Conservation (phyloP, 1,139 yeast species). For the Pichia sp. region DNA sequence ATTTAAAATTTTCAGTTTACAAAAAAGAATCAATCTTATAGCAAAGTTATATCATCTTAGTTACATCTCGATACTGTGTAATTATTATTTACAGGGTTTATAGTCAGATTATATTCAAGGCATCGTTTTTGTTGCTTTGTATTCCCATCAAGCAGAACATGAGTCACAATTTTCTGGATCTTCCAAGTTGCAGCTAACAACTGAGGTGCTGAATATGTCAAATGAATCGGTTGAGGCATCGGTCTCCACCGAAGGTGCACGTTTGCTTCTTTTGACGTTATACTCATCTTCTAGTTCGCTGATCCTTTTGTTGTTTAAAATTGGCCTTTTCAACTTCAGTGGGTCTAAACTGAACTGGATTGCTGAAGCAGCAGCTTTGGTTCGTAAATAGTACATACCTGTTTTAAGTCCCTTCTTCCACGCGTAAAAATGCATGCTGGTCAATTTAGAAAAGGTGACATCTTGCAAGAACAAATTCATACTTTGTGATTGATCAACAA, state of each 20-base stretch:
- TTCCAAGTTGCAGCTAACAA: slow-evolving; percentile 39
- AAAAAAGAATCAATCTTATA: too few relatives aligned
- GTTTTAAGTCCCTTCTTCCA: slow-evolving; percentile 97
- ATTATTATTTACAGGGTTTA: background rate
- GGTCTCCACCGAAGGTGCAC: background rate
- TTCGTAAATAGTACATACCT: slow-evolving; percentile 95
- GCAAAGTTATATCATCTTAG: too few relatives aligned
- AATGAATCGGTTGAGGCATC: slow-evolving; percentile 1
- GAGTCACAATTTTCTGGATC: slow-evolving; percentile 42
- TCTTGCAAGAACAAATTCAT: slow-evolving; percentile 79
- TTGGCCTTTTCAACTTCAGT: background rate
- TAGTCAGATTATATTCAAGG: background rate
- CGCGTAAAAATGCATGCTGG: slow-evolving; percentile 95
- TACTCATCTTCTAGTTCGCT: background rate
- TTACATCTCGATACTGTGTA: too few relatives aligned
- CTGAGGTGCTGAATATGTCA: slow-evolving; percentile 23
- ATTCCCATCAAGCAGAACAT: slow-evolving; percentile 39
- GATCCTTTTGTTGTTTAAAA: background rate
- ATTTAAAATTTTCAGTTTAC: too few relatives aligned
- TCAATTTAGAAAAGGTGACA: slow-evolving; percentile 89
- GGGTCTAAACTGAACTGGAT: slow-evolving; percentile 86
- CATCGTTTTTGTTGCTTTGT: background rate
- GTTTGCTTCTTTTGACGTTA: background rate
- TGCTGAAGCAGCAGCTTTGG: slow-evolving; percentile 93
- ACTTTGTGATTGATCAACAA: slow-evolving; percentile 91